phyloP scores from a whole-genome alignment of 192 early-diverging fungal genomes.

The Coemansia sp. region DNA sequence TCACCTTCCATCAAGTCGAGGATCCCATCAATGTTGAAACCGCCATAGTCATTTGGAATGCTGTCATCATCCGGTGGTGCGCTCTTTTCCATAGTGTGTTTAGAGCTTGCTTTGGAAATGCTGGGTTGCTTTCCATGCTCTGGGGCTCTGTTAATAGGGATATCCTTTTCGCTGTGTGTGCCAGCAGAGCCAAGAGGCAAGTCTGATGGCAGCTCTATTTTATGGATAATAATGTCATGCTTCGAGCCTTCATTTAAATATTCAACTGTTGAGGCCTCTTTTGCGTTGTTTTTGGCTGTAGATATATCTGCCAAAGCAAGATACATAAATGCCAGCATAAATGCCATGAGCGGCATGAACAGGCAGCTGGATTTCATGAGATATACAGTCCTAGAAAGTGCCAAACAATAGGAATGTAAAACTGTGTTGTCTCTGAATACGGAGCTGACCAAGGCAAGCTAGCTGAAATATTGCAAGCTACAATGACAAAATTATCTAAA shows the following conservation, averaged over 20 bases:
- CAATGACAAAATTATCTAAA: no score
- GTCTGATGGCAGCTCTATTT: neutral
- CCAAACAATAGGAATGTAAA: neutral
- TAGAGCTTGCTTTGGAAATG: neutral
- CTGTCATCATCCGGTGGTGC: neutral
- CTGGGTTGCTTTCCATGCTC: neutral
- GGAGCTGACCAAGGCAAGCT: no score
- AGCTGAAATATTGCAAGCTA: no score
- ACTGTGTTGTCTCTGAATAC: neutral
- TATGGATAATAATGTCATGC: constrained; percentile 8
- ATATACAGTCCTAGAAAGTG: neutral
- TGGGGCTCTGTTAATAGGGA: neutral
- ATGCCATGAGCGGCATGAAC: neutral
- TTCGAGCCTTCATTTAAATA: constrained; percentile 19
- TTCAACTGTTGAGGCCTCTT: neutral
- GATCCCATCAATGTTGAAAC: constrained; percentile 41
- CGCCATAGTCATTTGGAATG: neutral
- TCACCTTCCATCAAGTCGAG: constrained; percentile 48
- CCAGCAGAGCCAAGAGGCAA: neutral
- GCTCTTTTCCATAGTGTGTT: neutral
- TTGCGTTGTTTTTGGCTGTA: neutral
- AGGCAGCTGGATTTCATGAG: neutral
- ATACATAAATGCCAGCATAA: neutral
- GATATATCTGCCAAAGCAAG: neutral
- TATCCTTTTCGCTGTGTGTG: neutral